Evolutionary conservation across 1,284 basidiomycete genomes (phyloP).

Genomic region (Puccinia coronata): DNA sequence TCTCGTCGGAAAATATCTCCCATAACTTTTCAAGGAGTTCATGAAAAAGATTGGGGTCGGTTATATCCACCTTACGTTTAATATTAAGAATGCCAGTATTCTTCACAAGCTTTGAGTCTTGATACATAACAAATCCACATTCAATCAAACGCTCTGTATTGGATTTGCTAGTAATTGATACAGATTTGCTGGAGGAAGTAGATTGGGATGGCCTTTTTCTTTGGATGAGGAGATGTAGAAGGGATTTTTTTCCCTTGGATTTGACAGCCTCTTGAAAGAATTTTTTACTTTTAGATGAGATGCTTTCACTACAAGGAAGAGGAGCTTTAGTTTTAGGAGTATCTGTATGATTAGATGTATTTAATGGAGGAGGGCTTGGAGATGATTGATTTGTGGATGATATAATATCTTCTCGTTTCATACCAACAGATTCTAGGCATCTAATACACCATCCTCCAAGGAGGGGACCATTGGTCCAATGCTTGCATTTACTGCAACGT

Average conservation of each 20-base stretch:
- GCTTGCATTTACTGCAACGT: no score
- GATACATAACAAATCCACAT: background rate
- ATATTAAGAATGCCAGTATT: background rate
- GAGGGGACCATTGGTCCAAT: no score
- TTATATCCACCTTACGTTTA: background rate
- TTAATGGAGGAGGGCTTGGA: background rate
- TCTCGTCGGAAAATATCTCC: background rate
- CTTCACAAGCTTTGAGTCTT: background rate
- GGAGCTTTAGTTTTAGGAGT: background rate
- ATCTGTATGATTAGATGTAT: background rate
- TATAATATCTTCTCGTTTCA: background rate
- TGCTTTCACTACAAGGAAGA: no score
- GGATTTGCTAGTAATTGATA: no score
- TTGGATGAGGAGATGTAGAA: background rate
- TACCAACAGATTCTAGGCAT: background rate
- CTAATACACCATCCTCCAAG: no score
- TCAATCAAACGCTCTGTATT: background rate
- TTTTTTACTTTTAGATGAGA: no score
- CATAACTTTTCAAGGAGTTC: background rate
- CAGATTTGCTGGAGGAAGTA: background rate
- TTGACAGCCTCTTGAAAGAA: background rate
- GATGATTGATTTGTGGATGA: no score
- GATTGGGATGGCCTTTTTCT: background rate
- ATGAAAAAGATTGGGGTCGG: background rate
- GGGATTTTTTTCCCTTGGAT: background rate